Conservation (phyloP, 2,329 filamentous ascomycete genomes). For the Aspergillus versicolor region DNA sequence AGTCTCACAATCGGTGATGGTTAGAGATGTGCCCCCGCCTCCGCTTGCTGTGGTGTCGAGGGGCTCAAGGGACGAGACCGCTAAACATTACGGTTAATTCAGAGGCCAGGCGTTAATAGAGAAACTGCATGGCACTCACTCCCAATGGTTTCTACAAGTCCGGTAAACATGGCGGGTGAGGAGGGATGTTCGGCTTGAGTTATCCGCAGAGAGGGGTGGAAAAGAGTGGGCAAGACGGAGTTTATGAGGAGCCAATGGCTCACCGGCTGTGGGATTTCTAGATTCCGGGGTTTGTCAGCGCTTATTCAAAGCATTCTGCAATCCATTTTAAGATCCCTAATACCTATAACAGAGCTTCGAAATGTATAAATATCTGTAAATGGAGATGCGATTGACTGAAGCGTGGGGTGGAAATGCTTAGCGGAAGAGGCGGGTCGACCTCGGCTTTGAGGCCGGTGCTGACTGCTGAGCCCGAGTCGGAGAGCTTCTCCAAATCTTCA, state of each 20-base stretch:
- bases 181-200: not conserved
- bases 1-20: constrained; percentile 71
- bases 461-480: constrained; percentile 11
- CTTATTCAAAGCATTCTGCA: not conserved
- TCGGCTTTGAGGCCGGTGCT: constrained; percentile 14
- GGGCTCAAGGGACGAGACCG: constrained; percentile 75
- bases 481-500: not conserved
- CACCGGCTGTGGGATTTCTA: not conserved
- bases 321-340: not conserved
- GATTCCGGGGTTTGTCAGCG: constrained; percentile 1
- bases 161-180: constrained; percentile 75
- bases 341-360: not conserved
- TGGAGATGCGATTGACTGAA: not conserved
- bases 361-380: not conserved
- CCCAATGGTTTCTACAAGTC: constrained; percentile 88
- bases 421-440: constrained; percentile 11
- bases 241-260: not conserved
- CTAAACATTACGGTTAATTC: constrained; percentile 47
- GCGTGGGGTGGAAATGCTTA: not conserved
- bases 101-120: not conserved
- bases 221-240: not conserved
- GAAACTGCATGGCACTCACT: constrained; percentile 56
- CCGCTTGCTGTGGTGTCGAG: constrained; percentile 71
- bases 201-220: constrained; percentile 15
- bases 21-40: constrained; percentile 83